phyloP scores from a whole-genome alignment of 1,284 basidiomycete species.

The Chiua sp. region DNA sequence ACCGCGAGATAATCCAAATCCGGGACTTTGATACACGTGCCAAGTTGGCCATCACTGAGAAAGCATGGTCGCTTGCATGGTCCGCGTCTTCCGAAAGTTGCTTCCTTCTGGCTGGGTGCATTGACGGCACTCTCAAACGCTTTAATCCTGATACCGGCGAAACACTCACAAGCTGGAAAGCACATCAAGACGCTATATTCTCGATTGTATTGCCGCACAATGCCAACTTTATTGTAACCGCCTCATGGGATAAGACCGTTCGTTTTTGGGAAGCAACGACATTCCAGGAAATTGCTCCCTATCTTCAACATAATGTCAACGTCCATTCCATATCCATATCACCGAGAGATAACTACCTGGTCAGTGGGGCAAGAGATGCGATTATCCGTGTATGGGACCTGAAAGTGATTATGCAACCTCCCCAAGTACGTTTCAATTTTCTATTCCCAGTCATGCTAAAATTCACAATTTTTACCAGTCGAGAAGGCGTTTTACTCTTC shows the following conservation, averaged over 20 bases:
- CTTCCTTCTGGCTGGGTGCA: slow-evolving; percentile 20
- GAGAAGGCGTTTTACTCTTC: too few species aligned
- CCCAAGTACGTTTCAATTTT: slow-evolving; percentile 11
- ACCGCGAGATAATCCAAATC: slow-evolving; percentile 21
- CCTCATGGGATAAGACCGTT: slow-evolving; percentile 29
- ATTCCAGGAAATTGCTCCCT: slow-evolving; percentile 22
- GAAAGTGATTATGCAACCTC: slow-evolving; percentile 14
- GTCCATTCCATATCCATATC: slow-evolving; percentile 25
- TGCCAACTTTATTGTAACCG: slow-evolving; percentile 26
- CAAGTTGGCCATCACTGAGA: slow-evolving; percentile 4
- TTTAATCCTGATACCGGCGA: slow-evolving; percentile 15
- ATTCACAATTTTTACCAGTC: not conserved
- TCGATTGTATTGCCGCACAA: slow-evolving; percentile 17
- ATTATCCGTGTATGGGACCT: slow-evolving; percentile 24
- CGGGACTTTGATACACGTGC: slow-evolving; percentile 21
- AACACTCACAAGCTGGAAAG: not conserved
- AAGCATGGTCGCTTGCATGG: slow-evolving; percentile 31
- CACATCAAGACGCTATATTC: slow-evolving; percentile 21
- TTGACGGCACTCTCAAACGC: slow-evolving; percentile 21
- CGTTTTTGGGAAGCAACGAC: slow-evolving; percentile 28
- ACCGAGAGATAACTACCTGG: slow-evolving; percentile 17
- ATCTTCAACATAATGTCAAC: slow-evolving; percentile 18
- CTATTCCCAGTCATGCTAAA: too few species aligned
- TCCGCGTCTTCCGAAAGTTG: slow-evolving; percentile 10
- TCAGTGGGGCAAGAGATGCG: slow-evolving; percentile 19